Percentiles rank a stretch among this genome's conserved stretches.
Evolutionary conservation across 495 filamentous ascomycete species (phyloP).

Genomic region (Thermothielavioides terrestris): DNA sequence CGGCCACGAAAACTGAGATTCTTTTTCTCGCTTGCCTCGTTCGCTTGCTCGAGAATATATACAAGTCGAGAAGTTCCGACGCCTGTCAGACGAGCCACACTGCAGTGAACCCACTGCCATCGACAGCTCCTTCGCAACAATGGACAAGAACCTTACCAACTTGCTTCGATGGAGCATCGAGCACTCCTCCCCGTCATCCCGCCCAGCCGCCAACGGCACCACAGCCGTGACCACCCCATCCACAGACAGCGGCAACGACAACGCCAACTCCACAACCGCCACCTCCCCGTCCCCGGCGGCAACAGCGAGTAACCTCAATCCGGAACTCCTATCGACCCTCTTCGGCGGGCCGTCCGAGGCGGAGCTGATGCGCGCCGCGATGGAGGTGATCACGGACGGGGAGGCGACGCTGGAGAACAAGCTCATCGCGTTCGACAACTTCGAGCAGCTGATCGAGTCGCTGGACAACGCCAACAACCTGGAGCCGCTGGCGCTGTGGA

Average conservation of each 20-base stretch:
- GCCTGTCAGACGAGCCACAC: no score
- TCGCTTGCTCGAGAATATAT: background rate
- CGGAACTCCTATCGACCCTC: conserved; percentile 60
- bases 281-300: conserved; percentile 32
- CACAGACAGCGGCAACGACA: conserved; percentile 24
- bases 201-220: conserved; percentile 35
- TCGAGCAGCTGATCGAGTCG: conserved; percentile 83
- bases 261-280: background rate
- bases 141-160: conserved; percentile 46
- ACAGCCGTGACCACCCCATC: conserved; percentile 16
- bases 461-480: conserved; percentile 96
- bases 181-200: conserved; percentile 46
- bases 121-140: conserved; percentile 16
- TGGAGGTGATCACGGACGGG: conserved; percentile 60
- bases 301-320: conserved; percentile 40
- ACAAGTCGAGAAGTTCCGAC: background rate
- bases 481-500: conserved; percentile 68
- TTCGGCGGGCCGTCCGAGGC: conserved; percentile 76
- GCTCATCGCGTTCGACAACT: conserved; percentile 87
- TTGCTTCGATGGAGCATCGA: conserved; percentile 94
- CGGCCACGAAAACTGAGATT: background rate
- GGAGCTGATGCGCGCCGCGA: conserved; percentile 76
- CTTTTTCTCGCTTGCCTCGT: background rate
- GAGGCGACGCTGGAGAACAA: conserved; percentile 63
- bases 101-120: background rate